Conservation (phyloP, 345 rosid species). For the Dipteronia dyeriana region DNA sequence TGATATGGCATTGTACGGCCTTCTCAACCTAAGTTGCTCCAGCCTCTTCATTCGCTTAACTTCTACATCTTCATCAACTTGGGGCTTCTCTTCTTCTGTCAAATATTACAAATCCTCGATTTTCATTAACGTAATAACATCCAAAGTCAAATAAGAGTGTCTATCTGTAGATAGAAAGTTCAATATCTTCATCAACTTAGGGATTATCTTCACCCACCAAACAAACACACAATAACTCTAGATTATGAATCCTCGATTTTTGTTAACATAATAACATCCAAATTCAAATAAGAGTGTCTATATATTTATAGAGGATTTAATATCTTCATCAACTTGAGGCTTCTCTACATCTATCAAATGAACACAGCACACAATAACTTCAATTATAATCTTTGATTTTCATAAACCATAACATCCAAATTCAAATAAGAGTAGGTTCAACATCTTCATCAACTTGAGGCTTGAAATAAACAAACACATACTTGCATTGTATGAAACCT, state of each 20-base stretch:
- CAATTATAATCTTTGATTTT: background rate
- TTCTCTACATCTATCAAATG: too few relatives aligned
- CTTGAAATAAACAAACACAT: too few relatives aligned
- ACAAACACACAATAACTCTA: background rate
- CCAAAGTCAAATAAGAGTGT: slow-evolving; percentile 2
- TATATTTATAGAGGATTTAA: slow-evolving; percentile 5
- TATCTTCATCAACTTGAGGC: slow-evolving; percentile 59
- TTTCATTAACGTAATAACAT: background rate
- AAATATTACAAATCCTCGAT: background rate
- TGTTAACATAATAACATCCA: background rate
- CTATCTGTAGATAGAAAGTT: too few relatives aligned
- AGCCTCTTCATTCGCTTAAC: slow-evolving; percentile 83
- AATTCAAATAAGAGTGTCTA: background rate
- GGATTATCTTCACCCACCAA: background rate
- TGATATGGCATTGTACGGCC: slow-evolving; percentile 62
- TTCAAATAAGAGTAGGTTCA: background rate
- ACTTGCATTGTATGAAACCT: background rate
- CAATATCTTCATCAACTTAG: slow-evolving; percentile 63
- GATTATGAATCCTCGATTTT: background rate
- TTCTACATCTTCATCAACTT: slow-evolving; percentile 86
- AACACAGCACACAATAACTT: background rate
- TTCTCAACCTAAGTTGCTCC: slow-evolving; percentile 61
- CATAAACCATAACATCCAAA: slow-evolving; percentile 9
- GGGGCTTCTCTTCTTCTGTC: slow-evolving; percentile 67
- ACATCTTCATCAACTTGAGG: background rate